These are phyloP conservation scores for Sclerotinia borealis DNA, from an alignment of 2,329 filamentous ascomycete species.

Conservation along the genomic window DNA sequence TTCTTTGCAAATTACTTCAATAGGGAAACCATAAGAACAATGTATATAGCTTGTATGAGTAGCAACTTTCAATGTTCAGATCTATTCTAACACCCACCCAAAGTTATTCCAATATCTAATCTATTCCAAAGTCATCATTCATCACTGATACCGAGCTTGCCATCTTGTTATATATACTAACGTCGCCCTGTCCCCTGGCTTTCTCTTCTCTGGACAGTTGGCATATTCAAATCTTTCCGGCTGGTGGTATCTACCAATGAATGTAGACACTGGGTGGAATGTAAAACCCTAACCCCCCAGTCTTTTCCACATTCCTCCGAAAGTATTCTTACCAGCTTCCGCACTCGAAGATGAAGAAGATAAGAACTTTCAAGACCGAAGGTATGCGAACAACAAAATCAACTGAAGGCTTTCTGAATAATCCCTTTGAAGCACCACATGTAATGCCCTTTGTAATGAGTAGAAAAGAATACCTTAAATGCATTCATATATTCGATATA, in stretches of 20 bases:
- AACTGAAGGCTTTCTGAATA: not conserved
- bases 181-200: not conserved
- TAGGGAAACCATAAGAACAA: no score
- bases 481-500: not conserved
- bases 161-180: not conserved
- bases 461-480: not conserved
- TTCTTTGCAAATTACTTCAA: no score
- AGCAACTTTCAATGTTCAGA: no score
- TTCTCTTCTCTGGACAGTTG: not conserved
- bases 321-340: slow-evolving; percentile 1
- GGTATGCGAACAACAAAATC: not conserved
- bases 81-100: no score
- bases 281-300: not conserved
- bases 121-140: no score
- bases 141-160: not conserved
- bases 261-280: not conserved
- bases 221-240: not conserved
- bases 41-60: no score
- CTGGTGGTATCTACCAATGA: not conserved
- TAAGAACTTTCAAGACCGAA: not conserved
- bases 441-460: not conserved
- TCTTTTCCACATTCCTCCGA: not conserved
- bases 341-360: not conserved
- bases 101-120: no score
- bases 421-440: not conserved